A percentile compares a stretch with the other conserved stretches of the same genome.
Conservation (phyloP, 2,329 filamentous ascomycete species). For the Alternaria incomplexa region DNA sequence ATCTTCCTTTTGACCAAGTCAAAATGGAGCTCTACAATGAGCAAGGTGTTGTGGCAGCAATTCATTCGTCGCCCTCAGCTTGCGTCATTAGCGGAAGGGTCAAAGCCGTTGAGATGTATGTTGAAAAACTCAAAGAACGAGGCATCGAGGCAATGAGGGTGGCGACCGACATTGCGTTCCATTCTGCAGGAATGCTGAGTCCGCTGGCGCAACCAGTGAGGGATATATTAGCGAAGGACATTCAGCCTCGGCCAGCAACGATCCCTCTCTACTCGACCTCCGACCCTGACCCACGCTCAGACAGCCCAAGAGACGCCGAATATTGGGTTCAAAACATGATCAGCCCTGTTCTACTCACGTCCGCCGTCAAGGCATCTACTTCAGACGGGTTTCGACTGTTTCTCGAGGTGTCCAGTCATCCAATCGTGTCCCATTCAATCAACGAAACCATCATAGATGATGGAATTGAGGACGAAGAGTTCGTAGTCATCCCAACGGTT, state of each 20-base stretch:
- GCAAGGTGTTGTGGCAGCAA: slow-evolving; percentile 38
- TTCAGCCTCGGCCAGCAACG: background rate
- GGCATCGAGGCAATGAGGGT: background rate
- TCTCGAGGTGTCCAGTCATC: slow-evolving; percentile 52
- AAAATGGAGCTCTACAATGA: background rate
- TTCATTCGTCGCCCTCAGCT: slow-evolving; percentile 44
- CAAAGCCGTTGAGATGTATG: slow-evolving; percentile 39
- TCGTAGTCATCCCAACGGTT: background rate
- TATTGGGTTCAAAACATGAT: background rate
- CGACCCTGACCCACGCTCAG: background rate
- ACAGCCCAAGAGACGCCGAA: background rate
- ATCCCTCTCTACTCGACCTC: background rate
- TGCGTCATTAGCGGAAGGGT: slow-evolving; percentile 41
- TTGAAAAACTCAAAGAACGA: background rate
- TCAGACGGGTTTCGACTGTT: slow-evolving; percentile 49
- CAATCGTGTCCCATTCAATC: slow-evolving; percentile 51
- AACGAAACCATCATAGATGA: slow-evolving; percentile 37
- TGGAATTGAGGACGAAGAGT: background rate
- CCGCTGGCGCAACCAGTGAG: background rate
- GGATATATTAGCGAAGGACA: background rate
- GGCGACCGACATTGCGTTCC: background rate
- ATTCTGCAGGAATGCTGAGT: background rate
- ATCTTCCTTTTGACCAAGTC: background rate
- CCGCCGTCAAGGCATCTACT: slow-evolving; percentile 13
- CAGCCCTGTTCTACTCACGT: background rate